Evolutionary conservation across 2,329 filamentous ascomycete genomes (phyloP).

Genomic region (Bipolaris gigantea): DNA sequence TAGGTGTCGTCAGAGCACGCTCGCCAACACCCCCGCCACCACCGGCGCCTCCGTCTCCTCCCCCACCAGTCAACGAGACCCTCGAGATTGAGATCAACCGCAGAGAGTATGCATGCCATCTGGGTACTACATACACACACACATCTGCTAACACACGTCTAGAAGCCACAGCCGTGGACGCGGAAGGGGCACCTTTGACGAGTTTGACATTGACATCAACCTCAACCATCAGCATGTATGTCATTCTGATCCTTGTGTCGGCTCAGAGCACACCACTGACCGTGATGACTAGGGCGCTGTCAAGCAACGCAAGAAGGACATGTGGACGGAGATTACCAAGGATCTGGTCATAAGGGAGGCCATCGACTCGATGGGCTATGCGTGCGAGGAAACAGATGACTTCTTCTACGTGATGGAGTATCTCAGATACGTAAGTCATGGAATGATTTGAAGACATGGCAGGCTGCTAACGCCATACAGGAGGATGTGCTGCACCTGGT

Average conservation of each 20-base stretch:
- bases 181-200: conserved; percentile 56
- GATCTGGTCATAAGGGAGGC: conserved; percentile 86
- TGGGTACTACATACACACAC: neutral
- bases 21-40: conserved; percentile 56
- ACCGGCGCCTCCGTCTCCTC: conserved; percentile 46
- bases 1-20: conserved; percentile 51
- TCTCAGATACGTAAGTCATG: conserved; percentile 74
- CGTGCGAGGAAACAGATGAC: conserved; percentile 84
- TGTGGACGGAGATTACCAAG: conserved; percentile 98
- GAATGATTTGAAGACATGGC: neutral
- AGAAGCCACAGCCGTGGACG: conserved; percentile 48
- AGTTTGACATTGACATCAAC: conserved; percentile 67
- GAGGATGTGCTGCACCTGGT: conserved; percentile 86
- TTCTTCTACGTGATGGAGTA: conserved; percentile 96
- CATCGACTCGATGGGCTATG: conserved; percentile 80
- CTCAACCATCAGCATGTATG: conserved; percentile 52
- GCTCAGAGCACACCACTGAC: conserved; percentile 59
- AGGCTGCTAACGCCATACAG: conserved; percentile 50
- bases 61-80: conserved; percentile 54
- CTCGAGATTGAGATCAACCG: conserved; percentile 61
- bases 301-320: conserved; percentile 52
- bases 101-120: conserved; percentile 46
- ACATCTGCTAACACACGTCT: conserved; percentile 5
- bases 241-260: conserved; percentile 54
- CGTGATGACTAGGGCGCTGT: conserved; percentile 42